These are phyloP conservation scores for Cryptococcus sp. DNA, from an alignment of 1,284 basidiomycete species.

Conservation along the genomic window DNA sequence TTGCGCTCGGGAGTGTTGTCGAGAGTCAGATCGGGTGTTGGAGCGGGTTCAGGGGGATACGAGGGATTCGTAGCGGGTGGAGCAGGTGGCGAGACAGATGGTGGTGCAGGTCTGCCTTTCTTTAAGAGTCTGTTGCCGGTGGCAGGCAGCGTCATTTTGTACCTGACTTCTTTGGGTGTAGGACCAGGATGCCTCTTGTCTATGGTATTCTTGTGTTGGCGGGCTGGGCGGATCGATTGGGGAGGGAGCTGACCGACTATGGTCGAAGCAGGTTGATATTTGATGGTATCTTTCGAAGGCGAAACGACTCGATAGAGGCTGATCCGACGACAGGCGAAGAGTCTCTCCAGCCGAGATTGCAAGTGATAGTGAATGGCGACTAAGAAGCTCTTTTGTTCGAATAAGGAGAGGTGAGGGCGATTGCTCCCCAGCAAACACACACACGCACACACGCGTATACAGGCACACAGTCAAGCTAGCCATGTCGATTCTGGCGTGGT, in stretches of 20 bases:
- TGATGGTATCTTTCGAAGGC: neutral
- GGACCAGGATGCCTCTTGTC: neutral
- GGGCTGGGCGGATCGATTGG: neutral
- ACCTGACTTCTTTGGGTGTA: neutral
- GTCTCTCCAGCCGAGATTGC: neutral
- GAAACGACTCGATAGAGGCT: too few relatives aligned
- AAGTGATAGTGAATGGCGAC: neutral
- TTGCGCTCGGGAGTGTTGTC: neutral
- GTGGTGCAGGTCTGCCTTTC: neutral
- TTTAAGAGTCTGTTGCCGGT: neutral
- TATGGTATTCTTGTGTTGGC: neutral
- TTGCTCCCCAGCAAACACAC: too few relatives aligned
- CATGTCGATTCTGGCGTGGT: too few relatives aligned
- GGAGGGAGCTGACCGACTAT: too few relatives aligned
- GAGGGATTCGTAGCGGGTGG: too few relatives aligned
- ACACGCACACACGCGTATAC: too few relatives aligned
- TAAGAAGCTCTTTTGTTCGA: too few relatives aligned
- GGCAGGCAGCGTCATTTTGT: neutral
- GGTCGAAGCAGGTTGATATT: neutral
- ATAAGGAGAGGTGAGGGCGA: too few relatives aligned
- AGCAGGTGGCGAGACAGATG: neutral
- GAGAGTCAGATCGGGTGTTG: neutral
- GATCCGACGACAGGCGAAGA: too few relatives aligned
- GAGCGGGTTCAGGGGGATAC: neutral
- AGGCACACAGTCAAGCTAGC: too few relatives aligned